phyloP scores from a whole-genome alignment of 1,284 basidiomycete genomes.

The Rhodotorula mucilaginosa region DNA sequence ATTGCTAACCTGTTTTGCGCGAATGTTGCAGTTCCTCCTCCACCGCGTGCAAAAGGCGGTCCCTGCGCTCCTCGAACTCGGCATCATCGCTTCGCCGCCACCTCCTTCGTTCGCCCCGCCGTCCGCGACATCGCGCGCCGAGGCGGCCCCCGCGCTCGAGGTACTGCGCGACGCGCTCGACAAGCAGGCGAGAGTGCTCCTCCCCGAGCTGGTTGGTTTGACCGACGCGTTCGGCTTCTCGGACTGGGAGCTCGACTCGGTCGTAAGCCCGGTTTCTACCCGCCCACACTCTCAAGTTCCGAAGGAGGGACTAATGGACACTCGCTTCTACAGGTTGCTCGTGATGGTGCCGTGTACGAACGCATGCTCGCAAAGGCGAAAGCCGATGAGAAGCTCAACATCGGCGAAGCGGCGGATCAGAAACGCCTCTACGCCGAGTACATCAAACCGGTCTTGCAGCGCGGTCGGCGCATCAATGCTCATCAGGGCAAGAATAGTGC shows the following conservation, averaged over 20 bases:
- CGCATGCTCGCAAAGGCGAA: constrained; percentile 32
- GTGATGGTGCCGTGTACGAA: constrained; percentile 39
- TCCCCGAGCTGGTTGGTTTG: constrained; percentile 67
- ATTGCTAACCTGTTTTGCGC: neutral
- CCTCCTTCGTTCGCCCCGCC: neutral
- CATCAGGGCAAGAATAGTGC: no score
- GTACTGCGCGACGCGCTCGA: constrained; percentile 60
- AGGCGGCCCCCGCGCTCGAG: constrained; percentile 53
- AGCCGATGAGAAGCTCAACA: constrained; percentile 28
- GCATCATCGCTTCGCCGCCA: constrained; percentile 50
- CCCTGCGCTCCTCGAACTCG: constrained; percentile 61
- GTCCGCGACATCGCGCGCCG: constrained; percentile 15
- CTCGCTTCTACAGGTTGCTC: constrained; percentile 6
- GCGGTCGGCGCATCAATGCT: constrained; percentile 11
- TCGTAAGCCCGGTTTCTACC: constrained; percentile 32
- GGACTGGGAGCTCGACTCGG: constrained; percentile 74
- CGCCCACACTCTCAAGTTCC: neutral
- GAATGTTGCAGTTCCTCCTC: constrained; percentile 58
- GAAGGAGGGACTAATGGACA: neutral
- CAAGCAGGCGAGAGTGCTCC: constrained; percentile 55
- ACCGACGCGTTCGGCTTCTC: constrained; percentile 72
- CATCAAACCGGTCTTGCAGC: constrained; percentile 27
- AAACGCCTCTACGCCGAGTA: constrained; percentile 23
- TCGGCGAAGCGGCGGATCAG: constrained; percentile 17
- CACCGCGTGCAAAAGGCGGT: constrained; percentile 60